Evolutionary conservation across 257 asterid genomes (phyloP).

Genomic region (Forsythia suspensa): DNA sequence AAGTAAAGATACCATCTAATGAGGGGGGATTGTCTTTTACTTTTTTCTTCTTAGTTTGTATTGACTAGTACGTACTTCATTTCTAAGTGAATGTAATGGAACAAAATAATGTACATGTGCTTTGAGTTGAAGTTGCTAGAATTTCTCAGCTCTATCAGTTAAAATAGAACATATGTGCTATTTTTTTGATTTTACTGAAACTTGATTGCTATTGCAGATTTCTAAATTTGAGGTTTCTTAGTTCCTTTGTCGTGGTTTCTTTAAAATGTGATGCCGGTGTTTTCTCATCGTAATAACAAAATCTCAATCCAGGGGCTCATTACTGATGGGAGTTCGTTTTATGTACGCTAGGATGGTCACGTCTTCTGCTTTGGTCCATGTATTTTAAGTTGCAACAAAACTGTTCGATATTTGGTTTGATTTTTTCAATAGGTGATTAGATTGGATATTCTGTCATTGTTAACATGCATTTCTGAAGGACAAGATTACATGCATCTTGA

Average conservation of each 20-base stretch:
- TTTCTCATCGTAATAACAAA: not conserved
- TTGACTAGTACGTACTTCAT: not conserved
- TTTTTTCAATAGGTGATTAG: not conserved
- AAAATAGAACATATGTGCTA: not conserved
- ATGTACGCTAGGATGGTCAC: not conserved
- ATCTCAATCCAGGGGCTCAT: not conserved
- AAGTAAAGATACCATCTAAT: constrained; percentile 26
- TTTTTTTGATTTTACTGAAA: not conserved
- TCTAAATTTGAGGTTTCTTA: not conserved
- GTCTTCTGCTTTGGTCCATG: not conserved
- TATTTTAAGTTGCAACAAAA: not conserved
- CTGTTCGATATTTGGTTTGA: not conserved
- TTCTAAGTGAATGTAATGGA: not conserved
- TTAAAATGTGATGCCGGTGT: not conserved
- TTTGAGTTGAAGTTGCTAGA: not conserved
- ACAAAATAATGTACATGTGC: not conserved
- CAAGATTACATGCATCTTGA: no score
- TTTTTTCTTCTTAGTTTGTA: not conserved
- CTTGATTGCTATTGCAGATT: not conserved
- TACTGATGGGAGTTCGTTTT: not conserved
- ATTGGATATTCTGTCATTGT: not conserved
- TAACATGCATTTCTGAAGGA: not conserved
- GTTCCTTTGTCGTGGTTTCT: not conserved
- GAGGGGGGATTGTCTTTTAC: not conserved
- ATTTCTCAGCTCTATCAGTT: not conserved